Evolutionary conservation across 164 flowering plant genomes (phyloP), one percentile per base, ranked within the genome.

Genomic region (Nelumbo lutea): DNA sequence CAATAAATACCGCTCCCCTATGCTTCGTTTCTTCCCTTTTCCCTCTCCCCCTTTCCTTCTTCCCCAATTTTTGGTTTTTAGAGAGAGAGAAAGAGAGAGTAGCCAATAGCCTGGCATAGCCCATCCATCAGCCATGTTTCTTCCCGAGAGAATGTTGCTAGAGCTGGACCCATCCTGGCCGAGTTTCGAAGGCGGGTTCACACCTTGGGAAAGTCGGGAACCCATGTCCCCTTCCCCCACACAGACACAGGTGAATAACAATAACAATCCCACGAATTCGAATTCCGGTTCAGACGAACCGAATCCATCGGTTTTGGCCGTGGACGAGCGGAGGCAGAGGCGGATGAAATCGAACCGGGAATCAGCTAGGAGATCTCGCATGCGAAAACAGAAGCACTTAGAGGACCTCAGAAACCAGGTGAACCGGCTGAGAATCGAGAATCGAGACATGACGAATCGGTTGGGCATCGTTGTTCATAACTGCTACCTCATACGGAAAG

Each of bases 321-420:
- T 61, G 13, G 88, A 87, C 67, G 97, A 90, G 64, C 78, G 90
- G 47, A 93, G 83, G 79, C 69, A 59, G 44, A 78, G 85, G 76
- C 81, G 98, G 45, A 89, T 82, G 96, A 45, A 81, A 64, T 93
- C 98, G 73, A 93, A 93, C 85, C 85, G 97, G 73, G 96, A 89
- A 45, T 93, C 98, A 27, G 98, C 98, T 4, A 65, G 90, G 75
- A 71, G 97, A 74, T 93, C 98, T 9, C 82, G 98, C 14, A 81
- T 88, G 92, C 76, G 96, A 6, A 93, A 90, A 69, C 90, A 88
- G 75, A 83, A 73, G 75, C 96, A 88, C 42, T 57, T 89, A 68
- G 97, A 93, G 64, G 87, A 85, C 71, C 71, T 93, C 65, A 73
- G 88, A 84, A 81, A 73, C 84, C 81, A 83, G 64, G 80, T 68